Evolutionary conservation across 1,284 basidiomycete genomes (phyloP).

Genomic region (Ganoderma multipileum): DNA sequence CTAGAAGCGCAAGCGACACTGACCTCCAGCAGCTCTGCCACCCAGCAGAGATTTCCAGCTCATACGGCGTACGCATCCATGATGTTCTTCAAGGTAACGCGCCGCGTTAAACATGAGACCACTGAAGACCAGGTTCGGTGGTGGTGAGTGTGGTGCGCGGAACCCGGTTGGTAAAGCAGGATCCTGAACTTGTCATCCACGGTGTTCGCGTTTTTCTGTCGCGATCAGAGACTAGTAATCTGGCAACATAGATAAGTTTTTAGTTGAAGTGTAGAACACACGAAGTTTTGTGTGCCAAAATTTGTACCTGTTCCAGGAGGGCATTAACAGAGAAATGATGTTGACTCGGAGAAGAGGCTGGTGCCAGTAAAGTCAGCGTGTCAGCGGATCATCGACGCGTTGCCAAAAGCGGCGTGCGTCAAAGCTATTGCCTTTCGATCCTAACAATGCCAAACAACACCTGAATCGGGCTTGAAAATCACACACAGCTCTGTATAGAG

Average conservation of each 20-base stretch:
- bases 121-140: conserved; percentile 77
- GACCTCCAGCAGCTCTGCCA: conserved; percentile 99
- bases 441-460: conserved; percentile 21
- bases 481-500: too few species aligned
- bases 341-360: too few species aligned
- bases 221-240: background rate
- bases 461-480: background rate
- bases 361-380: background rate
- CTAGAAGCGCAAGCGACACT: conserved; percentile 32
- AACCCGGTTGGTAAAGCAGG: conserved; percentile 57
- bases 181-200: conserved; percentile 62
- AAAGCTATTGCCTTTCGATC: conserved; percentile 24
- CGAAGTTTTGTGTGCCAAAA: conserved; percentile 24
- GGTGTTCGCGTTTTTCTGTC: conserved; percentile 47
- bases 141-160: conserved; percentile 60
- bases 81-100: conserved; percentile 79
- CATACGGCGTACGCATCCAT: too few species aligned
- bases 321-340: too few species aligned
- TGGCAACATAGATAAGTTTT: too few species aligned
- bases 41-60: conserved; percentile 52
- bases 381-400: too few species aligned
- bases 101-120: conserved; percentile 68
- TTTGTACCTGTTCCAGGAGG: too few species aligned
- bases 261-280: background rate
- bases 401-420: conserved; percentile 17